Conservation (phyloP, 306 rosid species). For the Casuarina equisetifolia region DNA sequence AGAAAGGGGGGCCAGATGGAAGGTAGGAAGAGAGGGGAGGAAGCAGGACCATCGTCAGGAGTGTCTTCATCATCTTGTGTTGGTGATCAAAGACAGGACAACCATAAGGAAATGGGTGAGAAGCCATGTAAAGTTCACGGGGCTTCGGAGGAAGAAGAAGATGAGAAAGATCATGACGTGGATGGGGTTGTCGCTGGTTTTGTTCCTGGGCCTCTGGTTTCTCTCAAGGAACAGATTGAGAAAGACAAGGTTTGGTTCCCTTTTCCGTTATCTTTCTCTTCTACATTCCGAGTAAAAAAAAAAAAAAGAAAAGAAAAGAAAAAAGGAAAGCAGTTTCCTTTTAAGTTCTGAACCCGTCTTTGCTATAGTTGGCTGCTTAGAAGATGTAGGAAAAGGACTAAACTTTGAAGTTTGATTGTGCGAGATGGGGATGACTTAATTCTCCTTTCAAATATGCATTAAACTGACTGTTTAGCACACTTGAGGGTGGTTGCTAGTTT, state of each 20-base stretch:
- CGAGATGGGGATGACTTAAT: not conserved
- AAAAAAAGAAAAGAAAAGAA: no score
- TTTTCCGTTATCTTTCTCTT: conserved; percentile 6
- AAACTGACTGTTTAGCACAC: not conserved
- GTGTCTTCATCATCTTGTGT: conserved; percentile 36
- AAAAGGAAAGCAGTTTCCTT: not conserved
- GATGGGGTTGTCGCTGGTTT: conserved; percentile 39
- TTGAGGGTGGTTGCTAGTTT: not conserved
- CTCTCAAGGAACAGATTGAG: conserved; percentile 96
- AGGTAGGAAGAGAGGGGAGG: conserved; percentile 52
- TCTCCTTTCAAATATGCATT: not conserved
- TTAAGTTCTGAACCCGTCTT: not conserved
- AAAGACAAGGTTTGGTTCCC: conserved; percentile 65
- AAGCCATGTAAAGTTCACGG: conserved; percentile 36
- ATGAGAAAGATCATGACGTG: conserved; percentile 29
- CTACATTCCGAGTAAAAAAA: not conserved
- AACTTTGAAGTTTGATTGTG: not conserved
- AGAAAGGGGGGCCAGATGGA: conserved; percentile 60
- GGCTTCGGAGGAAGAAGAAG: conserved; percentile 38
- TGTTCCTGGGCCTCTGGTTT: conserved; percentile 82
- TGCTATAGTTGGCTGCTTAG: not conserved
- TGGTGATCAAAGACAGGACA: conserved; percentile 35
- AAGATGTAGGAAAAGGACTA: conserved; percentile 1
- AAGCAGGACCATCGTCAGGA: conserved; percentile 69
- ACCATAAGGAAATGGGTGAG: conserved; percentile 31